Base-by-base conservation (phyloP, 192 early-diverging fungal genomes). In the Gryganskiella cystojenkinii region DNA sequence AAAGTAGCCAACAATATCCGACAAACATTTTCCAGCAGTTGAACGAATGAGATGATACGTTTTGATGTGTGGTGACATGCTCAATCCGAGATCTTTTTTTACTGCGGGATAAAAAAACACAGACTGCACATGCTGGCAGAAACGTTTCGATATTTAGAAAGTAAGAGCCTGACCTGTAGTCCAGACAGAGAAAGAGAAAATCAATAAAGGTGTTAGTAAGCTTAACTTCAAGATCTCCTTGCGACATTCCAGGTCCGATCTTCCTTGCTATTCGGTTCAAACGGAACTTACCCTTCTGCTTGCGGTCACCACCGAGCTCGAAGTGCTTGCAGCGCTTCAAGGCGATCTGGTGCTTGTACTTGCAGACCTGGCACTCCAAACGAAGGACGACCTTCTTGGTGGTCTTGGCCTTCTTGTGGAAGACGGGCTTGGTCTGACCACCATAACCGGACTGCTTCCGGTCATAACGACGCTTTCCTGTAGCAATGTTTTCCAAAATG, bases 391-490 rank as follows among this genome's bases (percentile, higher is more conserved):
- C 85, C 93, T 99, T 99, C 92, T 98, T 99, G 87, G 96, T 98
- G 74, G 98, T 99, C 94, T 98, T 99, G 83, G 96, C 98, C 94
- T 99, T 99, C 92, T 99, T 99, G 93, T 98, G 96, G 95, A 99
- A 99, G 81, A 98, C 94, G 82, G 96, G 98, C 93, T 99, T 99
- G 87, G 96, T 98, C 90, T 99, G 98, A 91, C 98, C 98, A 95
- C 98, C 98, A 88, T 92, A 98, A 89, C 98, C 98, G 67, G 90
- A 91, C 87, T 98, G 97, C 92, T 99, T 99, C 81, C 96, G 91
- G 88, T 96, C 95, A 90, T 98, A 94, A 92, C 93, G 93, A 83
- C 93, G 90, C 88, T 94, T 92, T 83, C 91, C 86, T 83, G 63
- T 61, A 3, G 51, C n/a, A n/a, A n/a, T n/a, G 13, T 40, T 9